phyloP scores from a whole-genome alignment of 148 eudicot genomes.

The Persicaria maculosa region DNA sequence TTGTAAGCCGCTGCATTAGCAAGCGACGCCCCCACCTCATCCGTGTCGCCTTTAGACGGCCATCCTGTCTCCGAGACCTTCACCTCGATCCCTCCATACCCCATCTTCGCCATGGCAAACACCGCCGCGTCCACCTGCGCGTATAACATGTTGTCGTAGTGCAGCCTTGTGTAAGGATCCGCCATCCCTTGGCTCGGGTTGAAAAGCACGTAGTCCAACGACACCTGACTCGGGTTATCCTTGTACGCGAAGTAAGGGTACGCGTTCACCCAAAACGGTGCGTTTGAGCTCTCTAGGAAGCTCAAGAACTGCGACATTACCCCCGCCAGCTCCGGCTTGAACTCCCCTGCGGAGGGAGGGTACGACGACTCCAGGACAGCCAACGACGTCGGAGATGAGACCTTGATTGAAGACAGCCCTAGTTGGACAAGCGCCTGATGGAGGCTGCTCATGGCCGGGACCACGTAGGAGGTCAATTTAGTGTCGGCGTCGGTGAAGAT shows the following conservation, averaged over 20 bases:
- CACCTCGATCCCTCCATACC: constrained; percentile 55
- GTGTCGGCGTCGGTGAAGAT: constrained; percentile 59
- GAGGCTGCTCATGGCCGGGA: constrained; percentile 64
- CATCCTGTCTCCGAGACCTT: constrained; percentile 82
- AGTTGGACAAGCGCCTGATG: constrained; percentile 43
- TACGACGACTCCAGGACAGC: constrained; percentile 53
- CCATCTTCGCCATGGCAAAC: constrained; percentile 48
- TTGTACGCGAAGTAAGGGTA: constrained; percentile 84
- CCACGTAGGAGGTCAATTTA: constrained; percentile 36
- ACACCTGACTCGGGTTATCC: constrained; percentile 37
- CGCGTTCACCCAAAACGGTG: constrained; percentile 84
- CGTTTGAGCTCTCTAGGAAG: constrained; percentile 38
- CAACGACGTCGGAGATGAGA: constrained; percentile 56
- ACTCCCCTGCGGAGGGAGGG: constrained; percentile 67
- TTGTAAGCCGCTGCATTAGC: constrained; percentile 65
- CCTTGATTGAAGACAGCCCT: constrained; percentile 42
- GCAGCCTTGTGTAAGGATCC: constrained; percentile 53
- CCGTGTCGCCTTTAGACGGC: constrained; percentile 70
- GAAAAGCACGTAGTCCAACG: constrained; percentile 53
- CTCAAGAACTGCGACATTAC: constrained; percentile 46
- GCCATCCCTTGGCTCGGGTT: constrained; percentile 60
- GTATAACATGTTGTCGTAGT: constrained; percentile 79
- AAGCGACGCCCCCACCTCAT: constrained; percentile 51
- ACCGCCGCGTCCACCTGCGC: constrained; percentile 78
- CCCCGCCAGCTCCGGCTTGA: constrained; percentile 35